Evolutionary conservation across 1,284 basidiomycete genomes (phyloP), one percentile per base, ranked within the genome.

Genomic region (Leccinum cinnamomeum): DNA sequence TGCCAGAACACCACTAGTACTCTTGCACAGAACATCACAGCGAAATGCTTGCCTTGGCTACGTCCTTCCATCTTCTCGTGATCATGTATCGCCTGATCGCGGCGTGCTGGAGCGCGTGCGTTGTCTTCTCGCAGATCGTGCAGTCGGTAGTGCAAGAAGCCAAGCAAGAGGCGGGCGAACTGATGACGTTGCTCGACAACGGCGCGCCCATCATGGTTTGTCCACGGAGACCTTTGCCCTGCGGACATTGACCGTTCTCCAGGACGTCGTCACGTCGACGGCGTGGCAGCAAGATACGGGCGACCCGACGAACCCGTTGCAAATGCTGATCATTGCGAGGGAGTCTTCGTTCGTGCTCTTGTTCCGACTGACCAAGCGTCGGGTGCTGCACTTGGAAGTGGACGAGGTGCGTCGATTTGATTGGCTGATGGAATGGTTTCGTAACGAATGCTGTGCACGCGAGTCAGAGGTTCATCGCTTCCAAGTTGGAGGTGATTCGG

Each of bases 351-450:
- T 69, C 20, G 63, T 72, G 54, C 57, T 71, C 12, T 61, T 71
- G 20, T 2, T 71, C 11, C 61, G 69, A n/a, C 35, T 71, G 7
- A 71, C 72, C 1, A 62, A 61, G 50, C 12, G 6, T 8, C 67
- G 70, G 2, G 67, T 74, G 16, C 62, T 71, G 35, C 61, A 71
- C 5, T 30, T 71, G 41, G 70, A 71, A 41, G 72, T 71, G 51
- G 69, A 72, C 61, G 72, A 74, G 59, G 72, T 71, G 33, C 57
- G 72, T 57, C 0, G 4, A 18, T 54, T 30, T 1, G 33, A 46
- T 41, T 2, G 30, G 8, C 12, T 5, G 14, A 39, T 30, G 4
- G 41, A 50, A 2, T n/a, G 12, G 18, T 28, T 14, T 20, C 11
- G 16, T 39, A 23, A 30, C 14, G 37, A 35, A 16, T 41, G 35